These are phyloP conservation scores for Camptophora hylomeconis DNA, from an alignment of 2,329 filamentous ascomycete genomes.

Conservation along the genomic window DNA sequence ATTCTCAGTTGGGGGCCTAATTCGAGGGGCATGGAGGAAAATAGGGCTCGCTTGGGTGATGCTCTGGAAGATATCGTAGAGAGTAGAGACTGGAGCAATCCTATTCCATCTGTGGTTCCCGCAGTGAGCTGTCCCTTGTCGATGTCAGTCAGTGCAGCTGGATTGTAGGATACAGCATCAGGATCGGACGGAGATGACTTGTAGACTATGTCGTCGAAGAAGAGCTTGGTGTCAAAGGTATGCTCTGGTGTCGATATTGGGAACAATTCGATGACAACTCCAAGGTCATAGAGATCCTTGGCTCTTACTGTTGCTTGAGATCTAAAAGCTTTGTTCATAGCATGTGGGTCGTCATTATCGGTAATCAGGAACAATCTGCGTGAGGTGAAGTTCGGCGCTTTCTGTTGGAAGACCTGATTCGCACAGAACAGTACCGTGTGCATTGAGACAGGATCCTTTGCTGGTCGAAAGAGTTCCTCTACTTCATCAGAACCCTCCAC, in stretches of 20 bases:
- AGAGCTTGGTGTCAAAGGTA: conserved; percentile 68
- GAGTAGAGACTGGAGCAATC: conserved; percentile 64
- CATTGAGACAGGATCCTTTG: conserved; percentile 61
- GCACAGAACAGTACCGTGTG: conserved; percentile 85
- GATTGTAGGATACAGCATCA: conserved; percentile 46
- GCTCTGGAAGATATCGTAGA: conserved; percentile 87
- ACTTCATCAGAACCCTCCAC: conserved; percentile 64
- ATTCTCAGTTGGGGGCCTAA: conserved; percentile 74
- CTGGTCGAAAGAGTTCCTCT: conserved; percentile 55
- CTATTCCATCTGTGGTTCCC: conserved; percentile 61
- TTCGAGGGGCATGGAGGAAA: conserved; percentile 77
- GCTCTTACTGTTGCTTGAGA: conserved; percentile 73
- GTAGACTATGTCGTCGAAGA: conserved; percentile 97
- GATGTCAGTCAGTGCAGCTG: conserved; percentile 18
- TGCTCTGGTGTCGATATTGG: conserved; percentile 62
- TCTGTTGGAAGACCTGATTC: conserved; percentile 92
- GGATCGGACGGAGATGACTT: conserved; percentile 57
- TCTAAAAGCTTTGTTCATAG: conserved; percentile 55
- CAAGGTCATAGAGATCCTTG: conserved; percentile 88
- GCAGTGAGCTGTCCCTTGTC: conserved; percentile 42
- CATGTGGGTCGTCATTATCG: conserved; percentile 79
- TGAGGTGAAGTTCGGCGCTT: conserved; percentile 86
- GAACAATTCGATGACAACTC: conserved; percentile 84
- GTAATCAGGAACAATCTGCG: conserved; percentile 90
- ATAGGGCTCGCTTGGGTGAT: conserved; percentile 70